Evolutionary conservation across 495 filamentous ascomycete species (phyloP).

Genomic region (Penicillium lividum): DNA sequence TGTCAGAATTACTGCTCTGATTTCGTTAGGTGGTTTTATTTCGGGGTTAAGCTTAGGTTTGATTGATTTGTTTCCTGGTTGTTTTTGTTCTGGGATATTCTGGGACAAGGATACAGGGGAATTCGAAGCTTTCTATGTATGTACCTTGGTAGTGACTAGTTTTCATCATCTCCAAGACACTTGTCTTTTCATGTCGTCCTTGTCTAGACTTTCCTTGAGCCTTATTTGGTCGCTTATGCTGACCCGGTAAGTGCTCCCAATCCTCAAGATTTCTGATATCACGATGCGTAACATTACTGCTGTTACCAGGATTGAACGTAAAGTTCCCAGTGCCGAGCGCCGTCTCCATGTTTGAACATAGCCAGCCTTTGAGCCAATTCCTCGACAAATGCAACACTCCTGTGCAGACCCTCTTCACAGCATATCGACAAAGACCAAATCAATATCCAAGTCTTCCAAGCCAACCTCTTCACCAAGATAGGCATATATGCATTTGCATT

Average conservation of each 20-base stretch:
- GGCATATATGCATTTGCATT: background rate
- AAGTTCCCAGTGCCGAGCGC: too few relatives aligned
- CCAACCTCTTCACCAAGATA: background rate
- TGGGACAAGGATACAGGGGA: background rate
- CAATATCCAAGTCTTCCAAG: constrained; percentile 1
- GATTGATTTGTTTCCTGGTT: background rate
- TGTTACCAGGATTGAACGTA: background rate
- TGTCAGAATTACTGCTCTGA: background rate
- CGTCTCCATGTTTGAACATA: constrained; percentile 4
- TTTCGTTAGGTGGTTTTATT: background rate
- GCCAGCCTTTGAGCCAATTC: constrained; percentile 15
- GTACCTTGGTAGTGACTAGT: background rate
- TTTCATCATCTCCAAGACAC: too few relatives aligned
- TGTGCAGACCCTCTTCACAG: constrained; percentile 21
- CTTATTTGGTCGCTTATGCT: background rate
- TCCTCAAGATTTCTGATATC: constrained; percentile 4
- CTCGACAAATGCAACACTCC: constrained; percentile 24
- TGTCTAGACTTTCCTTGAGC: constrained; percentile 3
- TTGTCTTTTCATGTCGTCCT: background rate
- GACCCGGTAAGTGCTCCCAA: background rate
- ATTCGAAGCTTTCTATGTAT: background rate
- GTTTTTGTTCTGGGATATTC: background rate
- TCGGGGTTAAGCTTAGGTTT: background rate
- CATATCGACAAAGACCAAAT: constrained; percentile 19
- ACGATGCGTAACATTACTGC: constrained; percentile 3